These are phyloP conservation scores for Aspergillus baeticus DNA, from an alignment of 495 filamentous ascomycete species.

Conservation along the genomic window DNA sequence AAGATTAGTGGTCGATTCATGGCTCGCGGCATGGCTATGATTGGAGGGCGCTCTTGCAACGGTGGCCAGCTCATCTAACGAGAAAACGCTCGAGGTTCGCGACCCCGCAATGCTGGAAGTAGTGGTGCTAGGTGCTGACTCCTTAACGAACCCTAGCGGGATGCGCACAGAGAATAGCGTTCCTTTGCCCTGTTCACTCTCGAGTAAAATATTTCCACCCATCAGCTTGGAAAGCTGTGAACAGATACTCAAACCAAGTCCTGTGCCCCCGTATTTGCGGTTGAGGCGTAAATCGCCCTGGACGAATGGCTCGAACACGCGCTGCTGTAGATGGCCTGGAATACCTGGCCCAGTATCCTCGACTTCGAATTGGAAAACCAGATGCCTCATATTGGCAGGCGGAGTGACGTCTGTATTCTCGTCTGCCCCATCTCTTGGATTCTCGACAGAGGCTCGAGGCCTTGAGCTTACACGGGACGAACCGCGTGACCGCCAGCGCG, in stretches of 20 bases:
- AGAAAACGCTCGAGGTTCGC: constrained; percentile 29
- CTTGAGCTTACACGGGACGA: constrained; percentile 10
- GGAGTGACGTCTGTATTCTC: constrained; percentile 50
- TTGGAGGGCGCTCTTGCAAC: constrained; percentile 23
- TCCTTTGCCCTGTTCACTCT: constrained; percentile 71
- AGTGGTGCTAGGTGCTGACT: constrained; percentile 53
- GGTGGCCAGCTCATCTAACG: constrained; percentile 32
- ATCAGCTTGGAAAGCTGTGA: constrained; percentile 80
- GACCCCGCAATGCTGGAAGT: constrained; percentile 24
- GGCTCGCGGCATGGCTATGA: constrained; percentile 22
- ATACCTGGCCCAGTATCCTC: constrained; percentile 92
- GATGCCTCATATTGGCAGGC: constrained; percentile 47
- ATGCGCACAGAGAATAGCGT: constrained; percentile 82
- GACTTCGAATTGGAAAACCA: constrained; percentile 82
- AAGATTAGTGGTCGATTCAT: constrained; percentile 16
- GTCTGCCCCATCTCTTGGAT: constrained; percentile 7
- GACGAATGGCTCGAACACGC: constrained; percentile 92
- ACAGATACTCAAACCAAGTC: constrained; percentile 87
- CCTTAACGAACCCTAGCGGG: constrained; percentile 74
- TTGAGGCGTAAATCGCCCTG: constrained; percentile 86
- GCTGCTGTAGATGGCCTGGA: constrained; percentile 67
- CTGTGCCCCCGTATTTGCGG: constrained; percentile 89
- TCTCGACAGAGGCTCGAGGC: background rate
- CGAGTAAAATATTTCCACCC: constrained; percentile 71
- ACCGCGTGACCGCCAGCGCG: constrained; percentile 11